These are phyloP conservation scores for Eurotiales sp. DNA, from an alignment of 2,329 filamentous ascomycete species.

Conservation along the genomic window DNA sequence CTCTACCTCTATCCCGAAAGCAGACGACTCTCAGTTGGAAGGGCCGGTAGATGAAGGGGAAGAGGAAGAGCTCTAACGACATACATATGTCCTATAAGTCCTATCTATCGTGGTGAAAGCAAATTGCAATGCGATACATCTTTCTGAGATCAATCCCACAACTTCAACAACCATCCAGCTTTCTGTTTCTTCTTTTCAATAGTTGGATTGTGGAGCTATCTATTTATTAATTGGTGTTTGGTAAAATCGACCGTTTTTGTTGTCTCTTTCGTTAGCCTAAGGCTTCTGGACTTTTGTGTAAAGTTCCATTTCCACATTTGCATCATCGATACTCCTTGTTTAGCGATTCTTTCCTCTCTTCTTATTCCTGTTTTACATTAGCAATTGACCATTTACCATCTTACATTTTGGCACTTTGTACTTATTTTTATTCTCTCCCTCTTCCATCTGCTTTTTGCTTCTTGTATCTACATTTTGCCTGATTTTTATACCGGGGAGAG, in stretches of 20 bases:
- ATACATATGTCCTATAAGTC: not conserved
- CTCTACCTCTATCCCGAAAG: constrained; percentile 1
- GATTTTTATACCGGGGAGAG: not conserved
- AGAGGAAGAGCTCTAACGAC: not conserved
- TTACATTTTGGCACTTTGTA: not conserved
- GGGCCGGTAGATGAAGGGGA: not conserved
- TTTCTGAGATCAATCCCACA: not conserved
- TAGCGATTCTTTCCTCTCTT: not conserved
- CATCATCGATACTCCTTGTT: not conserved
- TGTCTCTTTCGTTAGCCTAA: too few relatives aligned
- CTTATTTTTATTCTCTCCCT: not conserved
- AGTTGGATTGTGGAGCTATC: not conserved
- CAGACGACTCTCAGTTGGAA: not conserved
- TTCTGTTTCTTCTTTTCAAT: not conserved
- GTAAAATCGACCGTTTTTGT: too few relatives aligned
- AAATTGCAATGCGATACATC: not conserved
- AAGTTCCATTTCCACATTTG: not conserved
- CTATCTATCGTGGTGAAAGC: not conserved
- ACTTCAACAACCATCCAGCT: not conserved
- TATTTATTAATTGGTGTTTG: constrained; percentile 4
- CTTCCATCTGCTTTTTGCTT: not conserved
- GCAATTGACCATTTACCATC: not conserved
- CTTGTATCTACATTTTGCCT: not conserved
- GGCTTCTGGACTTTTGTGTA: not conserved
- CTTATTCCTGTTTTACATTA: not conserved